A percentile compares a stretch with the other conserved stretches of the same genome.
These are phyloP conservation scores for Erucastrum elatum DNA, from an alignment of 345 rosid genomes.

Conservation along the genomic window DNA sequence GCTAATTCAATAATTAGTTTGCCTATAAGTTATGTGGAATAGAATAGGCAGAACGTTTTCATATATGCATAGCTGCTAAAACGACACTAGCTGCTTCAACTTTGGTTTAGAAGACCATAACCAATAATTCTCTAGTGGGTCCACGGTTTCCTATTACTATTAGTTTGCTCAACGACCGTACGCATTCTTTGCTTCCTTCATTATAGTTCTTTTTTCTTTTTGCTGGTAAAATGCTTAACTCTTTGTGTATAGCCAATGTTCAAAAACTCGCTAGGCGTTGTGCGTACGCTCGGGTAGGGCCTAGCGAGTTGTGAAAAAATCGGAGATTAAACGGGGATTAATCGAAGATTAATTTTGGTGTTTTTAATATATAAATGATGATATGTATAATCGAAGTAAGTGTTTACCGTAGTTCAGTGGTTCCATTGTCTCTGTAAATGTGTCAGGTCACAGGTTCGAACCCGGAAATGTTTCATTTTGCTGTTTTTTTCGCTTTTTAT, in stretches of 20 bases:
- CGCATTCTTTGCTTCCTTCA: neutral
- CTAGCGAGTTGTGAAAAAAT: too few species aligned
- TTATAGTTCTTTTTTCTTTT: neutral
- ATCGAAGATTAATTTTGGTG: too few species aligned
- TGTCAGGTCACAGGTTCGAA: too few species aligned
- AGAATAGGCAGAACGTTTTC: neutral
- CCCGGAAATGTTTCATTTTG: too few species aligned
- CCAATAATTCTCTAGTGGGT: neutral
- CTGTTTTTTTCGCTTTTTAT: too few species aligned
- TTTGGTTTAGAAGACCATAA: neutral
- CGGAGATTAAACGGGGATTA: too few species aligned
- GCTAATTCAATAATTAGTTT: neutral
- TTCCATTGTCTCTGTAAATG: too few species aligned
- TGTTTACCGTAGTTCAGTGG: too few species aligned
- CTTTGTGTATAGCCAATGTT: neutral
- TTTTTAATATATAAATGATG: too few species aligned
- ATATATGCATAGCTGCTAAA: neutral
- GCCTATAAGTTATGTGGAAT: neutral
- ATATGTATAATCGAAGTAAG: too few species aligned
- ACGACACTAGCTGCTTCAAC: neutral
- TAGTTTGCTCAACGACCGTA: neutral
- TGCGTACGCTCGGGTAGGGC: too few species aligned
- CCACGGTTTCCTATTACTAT: neutral
- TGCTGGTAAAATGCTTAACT: neutral
- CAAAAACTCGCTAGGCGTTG: too few species aligned